These are phyloP conservation scores for Prunus yedoensis DNA, from an alignment of 331 rosid genomes.

Conservation along the genomic window DNA sequence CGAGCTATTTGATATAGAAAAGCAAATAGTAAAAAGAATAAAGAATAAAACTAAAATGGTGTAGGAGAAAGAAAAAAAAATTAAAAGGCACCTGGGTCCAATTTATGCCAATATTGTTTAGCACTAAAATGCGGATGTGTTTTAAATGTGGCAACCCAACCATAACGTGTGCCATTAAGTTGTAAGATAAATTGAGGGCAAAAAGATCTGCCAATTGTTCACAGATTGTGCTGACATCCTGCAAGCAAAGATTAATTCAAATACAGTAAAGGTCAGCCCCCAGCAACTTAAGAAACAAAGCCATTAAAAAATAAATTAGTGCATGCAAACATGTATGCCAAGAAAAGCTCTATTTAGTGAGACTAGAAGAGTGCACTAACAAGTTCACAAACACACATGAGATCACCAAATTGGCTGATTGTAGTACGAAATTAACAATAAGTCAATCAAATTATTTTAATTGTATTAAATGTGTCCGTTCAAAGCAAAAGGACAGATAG, in stretches of 20 bases:
- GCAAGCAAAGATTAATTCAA: conserved; percentile 40
- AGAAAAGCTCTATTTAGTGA: not conserved
- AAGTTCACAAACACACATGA: not conserved
- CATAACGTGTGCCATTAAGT: conserved; percentile 53
- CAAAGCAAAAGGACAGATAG: too few species aligned
- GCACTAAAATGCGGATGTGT: conserved; percentile 62
- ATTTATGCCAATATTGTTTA: conserved; percentile 64
- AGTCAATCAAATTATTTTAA: not conserved
- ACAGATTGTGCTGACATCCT: conserved; percentile 81
- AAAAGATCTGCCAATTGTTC: conserved; percentile 64
- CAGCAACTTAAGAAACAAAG: conserved; percentile 12
- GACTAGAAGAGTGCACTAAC: not conserved
- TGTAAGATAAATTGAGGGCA: conserved; percentile 72
- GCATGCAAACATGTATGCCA: not conserved
- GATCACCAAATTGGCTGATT: not conserved
- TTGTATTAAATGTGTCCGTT: not conserved
- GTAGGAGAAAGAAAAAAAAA: too few species aligned
- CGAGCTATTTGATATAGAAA: conserved; percentile 19
- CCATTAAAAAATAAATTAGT: not conserved
- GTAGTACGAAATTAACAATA: not conserved
- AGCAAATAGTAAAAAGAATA: not conserved
- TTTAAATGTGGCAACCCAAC: conserved; percentile 53
- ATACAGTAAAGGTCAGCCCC: conserved; percentile 13
- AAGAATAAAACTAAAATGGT: not conserved
- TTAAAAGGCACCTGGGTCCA: conserved; percentile 74